Conservation (phyloP, 2,329 filamentous ascomycete species). For the Fusarium paranaense region DNA sequence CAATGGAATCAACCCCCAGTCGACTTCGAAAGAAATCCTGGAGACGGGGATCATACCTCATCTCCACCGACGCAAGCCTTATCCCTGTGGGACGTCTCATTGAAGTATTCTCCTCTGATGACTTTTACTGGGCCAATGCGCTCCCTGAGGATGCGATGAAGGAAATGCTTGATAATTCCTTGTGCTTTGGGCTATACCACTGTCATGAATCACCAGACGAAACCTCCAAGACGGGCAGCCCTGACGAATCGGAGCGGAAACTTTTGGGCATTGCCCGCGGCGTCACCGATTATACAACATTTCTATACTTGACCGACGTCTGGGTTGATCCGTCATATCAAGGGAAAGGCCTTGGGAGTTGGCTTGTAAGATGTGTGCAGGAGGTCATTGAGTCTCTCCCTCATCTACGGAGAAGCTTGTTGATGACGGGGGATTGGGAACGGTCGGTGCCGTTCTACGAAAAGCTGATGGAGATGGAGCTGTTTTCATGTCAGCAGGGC, state of each 20-base stretch:
- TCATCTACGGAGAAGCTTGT: constrained; percentile 63
- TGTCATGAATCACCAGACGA: background rate
- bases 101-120: constrained; percentile 59
- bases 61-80: constrained; percentile 65
- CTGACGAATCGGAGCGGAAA: accelerated
- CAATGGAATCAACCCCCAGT: background rate
- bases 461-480: constrained; percentile 46
- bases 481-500: constrained; percentile 36
- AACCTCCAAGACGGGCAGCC: accelerated
- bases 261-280: constrained; percentile 56
- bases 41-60: constrained; percentile 60
- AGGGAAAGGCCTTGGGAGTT: constrained; percentile 68
- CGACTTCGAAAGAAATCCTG: constrained; percentile 43
- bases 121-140: constrained; percentile 67
- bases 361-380: constrained; percentile 69
- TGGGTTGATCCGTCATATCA: constrained; percentile 68
- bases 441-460: constrained; percentile 50
- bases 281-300: constrained; percentile 73
- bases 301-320: constrained; percentile 73
- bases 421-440: constrained; percentile 57
- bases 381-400: constrained; percentile 65
- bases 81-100: constrained; percentile 63
- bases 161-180: constrained; percentile 62
- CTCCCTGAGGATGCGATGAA: constrained; percentile 57
- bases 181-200: constrained; percentile 68